phyloP scores from a whole-genome alignment of 2,329 filamentous ascomycete genomes.

The Fusarium equiseti region DNA sequence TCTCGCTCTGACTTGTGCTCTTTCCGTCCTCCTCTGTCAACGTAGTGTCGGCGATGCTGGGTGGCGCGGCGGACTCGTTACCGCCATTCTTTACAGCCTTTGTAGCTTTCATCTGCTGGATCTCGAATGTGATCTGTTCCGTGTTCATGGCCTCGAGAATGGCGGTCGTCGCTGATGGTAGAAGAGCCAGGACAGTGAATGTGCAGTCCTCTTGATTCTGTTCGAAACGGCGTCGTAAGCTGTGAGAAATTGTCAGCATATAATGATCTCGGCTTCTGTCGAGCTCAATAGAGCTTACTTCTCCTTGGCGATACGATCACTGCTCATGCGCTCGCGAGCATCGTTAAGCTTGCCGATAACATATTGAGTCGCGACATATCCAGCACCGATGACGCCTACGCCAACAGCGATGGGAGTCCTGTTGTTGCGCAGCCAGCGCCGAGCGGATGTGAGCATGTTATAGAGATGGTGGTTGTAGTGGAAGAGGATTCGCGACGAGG shows the following conservation, averaged over 20 bases:
- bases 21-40: constrained; percentile 85
- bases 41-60: constrained; percentile 75
- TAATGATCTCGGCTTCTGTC: background rate
- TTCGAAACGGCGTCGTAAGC: constrained; percentile 93
- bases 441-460: constrained; percentile 75
- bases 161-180: constrained; percentile 91
- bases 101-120: constrained; percentile 90
- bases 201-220: constrained; percentile 99
- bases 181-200: constrained; percentile 94
- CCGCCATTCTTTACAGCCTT: constrained; percentile 70
- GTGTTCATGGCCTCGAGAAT: constrained; percentile 90
- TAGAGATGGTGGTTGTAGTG: constrained; percentile 16
- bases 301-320: constrained; percentile 94
- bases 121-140: constrained; percentile 90
- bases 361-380: constrained; percentile 94
- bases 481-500: constrained; percentile 2
- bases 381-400: constrained; percentile 86
- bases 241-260: constrained; percentile 53
- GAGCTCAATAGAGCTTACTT: constrained; percentile 72
- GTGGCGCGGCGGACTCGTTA: constrained; percentile 65
- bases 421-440: constrained; percentile 93
- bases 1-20: constrained; percentile 81
- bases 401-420: constrained; percentile 90
- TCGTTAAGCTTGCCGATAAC: constrained; percentile 90
- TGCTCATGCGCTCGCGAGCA: constrained; percentile 95